Evolutionary conservation across 2,329 filamentous ascomycete genomes (phyloP).

Genomic region (Trichoderma sp.): DNA sequence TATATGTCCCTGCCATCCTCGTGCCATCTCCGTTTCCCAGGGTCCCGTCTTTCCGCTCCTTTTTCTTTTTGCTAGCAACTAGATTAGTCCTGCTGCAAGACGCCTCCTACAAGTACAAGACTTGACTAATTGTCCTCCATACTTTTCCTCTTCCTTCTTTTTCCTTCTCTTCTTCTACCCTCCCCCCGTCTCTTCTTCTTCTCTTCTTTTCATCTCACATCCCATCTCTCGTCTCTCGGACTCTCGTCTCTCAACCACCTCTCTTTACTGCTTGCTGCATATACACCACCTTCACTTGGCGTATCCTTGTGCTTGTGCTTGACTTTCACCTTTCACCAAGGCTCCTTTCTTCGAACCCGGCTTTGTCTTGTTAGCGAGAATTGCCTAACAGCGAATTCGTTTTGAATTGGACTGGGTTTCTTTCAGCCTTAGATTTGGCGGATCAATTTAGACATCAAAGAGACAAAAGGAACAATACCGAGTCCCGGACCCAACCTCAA

Average conservation of each 20-base stretch:
- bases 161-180: slow-evolving; percentile 20
- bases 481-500: background rate
- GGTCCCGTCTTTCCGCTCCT: slow-evolving; percentile 21
- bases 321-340: background rate
- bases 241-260: background rate
- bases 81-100: slow-evolving; percentile 20
- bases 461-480: background rate
- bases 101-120: slow-evolving; percentile 12
- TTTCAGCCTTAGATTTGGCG: background rate
- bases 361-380: slow-evolving; percentile 8
- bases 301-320: background rate
- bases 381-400: background rate
- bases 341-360: background rate
- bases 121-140: slow-evolving; percentile 18
- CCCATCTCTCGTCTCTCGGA: slow-evolving; percentile 20
- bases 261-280: background rate
- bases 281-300: slow-evolving; percentile 11
- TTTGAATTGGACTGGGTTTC: background rate
- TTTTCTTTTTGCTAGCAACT: slow-evolving; percentile 20
- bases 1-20: slow-evolving; percentile 25
- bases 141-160: slow-evolving; percentile 9
- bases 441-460: background rate
- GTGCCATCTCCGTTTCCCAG: slow-evolving; percentile 23
- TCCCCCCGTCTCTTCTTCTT: background rate
- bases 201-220: background rate